These are phyloP conservation scores for Thalassiosira livingstoniorum DNA, from an alignment of 352 stramenopile genomes.

Conservation along the genomic window DNA sequence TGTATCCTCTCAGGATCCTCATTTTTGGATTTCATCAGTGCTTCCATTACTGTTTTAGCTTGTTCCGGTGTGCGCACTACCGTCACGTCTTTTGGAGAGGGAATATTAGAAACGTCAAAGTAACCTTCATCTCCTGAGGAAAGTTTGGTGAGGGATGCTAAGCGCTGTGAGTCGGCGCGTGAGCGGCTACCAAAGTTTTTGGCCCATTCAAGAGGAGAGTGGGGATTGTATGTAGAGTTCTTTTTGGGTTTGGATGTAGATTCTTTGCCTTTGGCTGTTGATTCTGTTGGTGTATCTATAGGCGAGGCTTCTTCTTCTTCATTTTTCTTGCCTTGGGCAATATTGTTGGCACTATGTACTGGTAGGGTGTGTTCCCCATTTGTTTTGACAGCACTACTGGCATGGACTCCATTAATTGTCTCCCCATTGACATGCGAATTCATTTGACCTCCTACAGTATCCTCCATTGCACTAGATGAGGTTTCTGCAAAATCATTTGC, in stretches of 20 bases:
- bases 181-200: slow-evolving; percentile 74
- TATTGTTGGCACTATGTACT: neutral
- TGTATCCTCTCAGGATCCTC: slow-evolving; percentile 87
- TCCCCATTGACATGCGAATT: no score
- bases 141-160: slow-evolving; percentile 55
- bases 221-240: slow-evolving; percentile 37
- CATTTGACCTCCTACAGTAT: no score
- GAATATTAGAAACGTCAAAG: slow-evolving; percentile 63
- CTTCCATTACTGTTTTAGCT: slow-evolving; percentile 76
- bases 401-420: no score
- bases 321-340: neutral
- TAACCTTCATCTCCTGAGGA: slow-evolving; percentile 76
- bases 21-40: slow-evolving; percentile 63
- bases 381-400: no score
- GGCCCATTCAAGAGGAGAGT: slow-evolving; percentile 67
- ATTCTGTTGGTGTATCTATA: neutral
- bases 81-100: slow-evolving; percentile 49
- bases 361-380: neutral
- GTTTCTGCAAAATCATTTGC: neutral
- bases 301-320: neutral
- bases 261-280: neutral
- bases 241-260: neutral
- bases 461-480: neutral
- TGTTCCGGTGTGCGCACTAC: slow-evolving; percentile 82
- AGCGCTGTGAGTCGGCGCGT: slow-evolving; percentile 38